Evolutionary conservation across 768 basidiomycete genomes (phyloP), one percentile per base, ranked within the genome.

Genomic region (Flagelloscypha sp.): DNA sequence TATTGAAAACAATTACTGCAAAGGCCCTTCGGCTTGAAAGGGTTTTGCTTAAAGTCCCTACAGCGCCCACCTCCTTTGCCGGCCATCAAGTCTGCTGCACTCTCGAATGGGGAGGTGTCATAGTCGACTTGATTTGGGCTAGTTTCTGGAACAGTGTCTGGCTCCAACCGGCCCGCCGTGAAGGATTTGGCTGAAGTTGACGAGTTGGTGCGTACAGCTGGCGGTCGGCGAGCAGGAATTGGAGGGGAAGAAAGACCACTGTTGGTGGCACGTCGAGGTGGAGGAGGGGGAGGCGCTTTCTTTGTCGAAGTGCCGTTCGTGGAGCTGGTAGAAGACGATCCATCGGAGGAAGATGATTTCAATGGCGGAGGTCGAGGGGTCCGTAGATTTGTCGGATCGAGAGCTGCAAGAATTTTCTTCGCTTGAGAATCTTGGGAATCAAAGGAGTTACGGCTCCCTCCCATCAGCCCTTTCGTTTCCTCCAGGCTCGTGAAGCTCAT

Each of bases 1-100:
- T 63, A 58, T 55, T 74, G 67, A 47, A 74, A 73, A 53, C 81
- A 85, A 44, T 74, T 77, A 43, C 63, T 75, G 55, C 81, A 82
- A 58, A 74, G 63, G 6, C 79, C 78, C 49, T 68, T 66, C 30
- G 66, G 61, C 57, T 82, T 77, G 60, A 77, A 76, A 27, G 74
- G 74, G 50, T 76, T 76, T 57, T 82, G 78, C 48, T 70, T 71
- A 55, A 83, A 81, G 30, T 67, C 62, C 16, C 42, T 50, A 47
- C 82, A 80, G 7, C 56, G 60, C 15, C 53, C 16, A 34, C 38
- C 19, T 41, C 41, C 28, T 43, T 29, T 32, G 43, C 46, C 19
- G 17, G 36, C 15, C 24, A 59, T 55, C 24, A 71, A 52, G 42
- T 82, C 77, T 20, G 61, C 58, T 24, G 68, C 61, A 47, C 77